phyloP scores from a whole-genome alignment of 148 eudicot species.

The Chenopodium suecicum region DNA sequence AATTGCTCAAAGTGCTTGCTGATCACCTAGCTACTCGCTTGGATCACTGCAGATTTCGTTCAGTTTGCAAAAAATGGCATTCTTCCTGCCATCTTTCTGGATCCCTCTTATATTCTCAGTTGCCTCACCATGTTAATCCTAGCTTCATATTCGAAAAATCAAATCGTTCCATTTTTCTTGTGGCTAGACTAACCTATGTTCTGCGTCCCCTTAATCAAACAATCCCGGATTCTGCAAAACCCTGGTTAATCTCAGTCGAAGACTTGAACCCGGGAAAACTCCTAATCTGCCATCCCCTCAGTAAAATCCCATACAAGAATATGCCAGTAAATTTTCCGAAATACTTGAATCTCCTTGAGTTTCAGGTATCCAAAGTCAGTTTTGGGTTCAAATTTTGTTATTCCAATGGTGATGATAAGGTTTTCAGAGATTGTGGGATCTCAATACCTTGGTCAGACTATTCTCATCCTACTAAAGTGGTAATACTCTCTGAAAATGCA shows the following conservation, averaged over 20 bases:
- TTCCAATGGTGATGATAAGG: constrained; percentile 1
- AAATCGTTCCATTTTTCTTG: not conserved
- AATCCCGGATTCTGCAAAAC: not conserved
- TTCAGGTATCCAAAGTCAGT: not conserved
- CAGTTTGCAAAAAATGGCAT: not conserved
- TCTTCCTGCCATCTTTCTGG: constrained; percentile 6
- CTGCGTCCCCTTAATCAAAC: not conserved
- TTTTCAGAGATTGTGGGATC: not conserved
- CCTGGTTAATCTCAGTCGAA: constrained; percentile 6
- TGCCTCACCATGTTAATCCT: not conserved
- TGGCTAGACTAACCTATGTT: not conserved
- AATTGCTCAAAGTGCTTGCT: too few relatives aligned
- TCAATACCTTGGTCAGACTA: not conserved
- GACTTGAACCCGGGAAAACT: constrained; percentile 3
- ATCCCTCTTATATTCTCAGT: not conserved
- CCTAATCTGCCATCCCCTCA: not conserved
- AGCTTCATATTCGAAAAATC: not conserved
- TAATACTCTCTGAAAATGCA: not conserved
- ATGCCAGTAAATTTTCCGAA: not conserved
- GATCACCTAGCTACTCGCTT: too few relatives aligned
- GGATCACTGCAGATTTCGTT: not conserved
- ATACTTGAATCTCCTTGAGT: not conserved
- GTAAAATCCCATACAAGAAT: not conserved
- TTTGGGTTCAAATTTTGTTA: not conserved
- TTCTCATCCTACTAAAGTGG: not conserved